Base-by-base conservation (phyloP, 2,329 filamentous ascomycete genomes). In the Keithomyces neogunnii region DNA sequence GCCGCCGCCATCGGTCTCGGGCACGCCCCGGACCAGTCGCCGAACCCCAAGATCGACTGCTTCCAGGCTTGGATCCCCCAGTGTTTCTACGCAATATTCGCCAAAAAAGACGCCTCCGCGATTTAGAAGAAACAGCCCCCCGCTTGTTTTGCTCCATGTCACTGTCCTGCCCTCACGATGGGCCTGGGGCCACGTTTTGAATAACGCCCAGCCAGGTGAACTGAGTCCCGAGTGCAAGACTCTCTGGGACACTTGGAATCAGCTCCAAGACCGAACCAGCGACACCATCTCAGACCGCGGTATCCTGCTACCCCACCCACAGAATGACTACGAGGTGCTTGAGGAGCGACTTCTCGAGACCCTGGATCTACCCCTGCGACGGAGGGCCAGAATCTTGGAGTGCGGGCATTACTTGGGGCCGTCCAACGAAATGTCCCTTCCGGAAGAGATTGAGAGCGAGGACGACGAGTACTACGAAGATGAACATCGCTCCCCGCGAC, bases 281-380 rank as follows among this genome's bases (percentile, higher is more conserved):
- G 86, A 89, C 48, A 88, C 86, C 0, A 81, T 90, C 9, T 76
- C 87, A 56, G 79, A 87, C 62, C 78, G 88, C 28, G 88, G 86
- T 2, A 76, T 93, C 35, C 71, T 93, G 43, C 76, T 93, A 6
- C 81, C 86, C 2, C 89, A 93, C 62, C 88, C 88, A 1, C 81
- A 88, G 58, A 85, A 85, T 51, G 88, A 91, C 63, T 92, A 88
- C 60, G 88, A 91, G 65, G 70, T 89, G 51, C 76, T 93, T 0
- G 86, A 92, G 67, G 88, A 91, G 69, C 75, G 87, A 31, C 73
- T 92, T 35, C 71, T 91, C 3, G 87, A 91, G 65, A 83, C 85
- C 2, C 68, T 91, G 45, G 87, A 89, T 63, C 72, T 92, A 13
- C 84, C 82, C 1, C 71, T 84, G 32, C 73, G 73, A 13, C 73